Conservation (phyloP, 2,329 filamentous ascomycete species). For the Leptographium lundbergii region DNA sequence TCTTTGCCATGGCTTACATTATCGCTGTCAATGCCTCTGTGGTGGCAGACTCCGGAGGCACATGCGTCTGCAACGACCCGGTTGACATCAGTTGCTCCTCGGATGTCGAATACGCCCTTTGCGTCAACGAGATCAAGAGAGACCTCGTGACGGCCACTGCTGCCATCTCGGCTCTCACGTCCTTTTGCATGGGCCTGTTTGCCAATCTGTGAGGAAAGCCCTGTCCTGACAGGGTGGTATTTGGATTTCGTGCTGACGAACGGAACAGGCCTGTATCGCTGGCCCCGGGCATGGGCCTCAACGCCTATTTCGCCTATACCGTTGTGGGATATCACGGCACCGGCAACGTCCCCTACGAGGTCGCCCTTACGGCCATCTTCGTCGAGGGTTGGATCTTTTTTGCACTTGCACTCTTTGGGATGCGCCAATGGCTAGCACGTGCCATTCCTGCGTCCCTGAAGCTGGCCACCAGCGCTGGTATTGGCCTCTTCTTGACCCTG, state of each 20-base stretch:
- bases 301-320: constrained; percentile 55
- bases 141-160: constrained; percentile 75
- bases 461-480: constrained; percentile 50
- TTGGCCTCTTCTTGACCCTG: constrained; percentile 49
- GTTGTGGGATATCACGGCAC: constrained; percentile 48
- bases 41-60: constrained; percentile 63
- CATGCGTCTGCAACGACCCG: constrained; percentile 48
- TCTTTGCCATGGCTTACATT: constrained; percentile 74
- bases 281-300: constrained; percentile 54
- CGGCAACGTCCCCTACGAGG: constrained; percentile 42
- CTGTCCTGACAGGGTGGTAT: constrained; percentile 37
- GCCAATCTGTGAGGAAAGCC: constrained; percentile 64
- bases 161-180: constrained; percentile 61
- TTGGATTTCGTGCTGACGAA: not conserved
- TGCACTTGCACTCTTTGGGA: constrained; percentile 49
- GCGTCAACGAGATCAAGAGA: constrained; percentile 28
- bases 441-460: constrained; percentile 52
- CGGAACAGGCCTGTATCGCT: constrained; percentile 3
- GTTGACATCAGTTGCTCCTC: constrained; percentile 15
- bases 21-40: constrained; percentile 64
- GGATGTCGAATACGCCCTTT: constrained; percentile 18
- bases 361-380: constrained; percentile 51
- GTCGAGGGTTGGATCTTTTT: constrained; percentile 52
- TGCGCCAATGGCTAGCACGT: constrained; percentile 59
- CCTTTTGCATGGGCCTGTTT: constrained; percentile 66